Conservation (phyloP, 257 asterid species). For the Ajuga chamaepitys region DNA sequence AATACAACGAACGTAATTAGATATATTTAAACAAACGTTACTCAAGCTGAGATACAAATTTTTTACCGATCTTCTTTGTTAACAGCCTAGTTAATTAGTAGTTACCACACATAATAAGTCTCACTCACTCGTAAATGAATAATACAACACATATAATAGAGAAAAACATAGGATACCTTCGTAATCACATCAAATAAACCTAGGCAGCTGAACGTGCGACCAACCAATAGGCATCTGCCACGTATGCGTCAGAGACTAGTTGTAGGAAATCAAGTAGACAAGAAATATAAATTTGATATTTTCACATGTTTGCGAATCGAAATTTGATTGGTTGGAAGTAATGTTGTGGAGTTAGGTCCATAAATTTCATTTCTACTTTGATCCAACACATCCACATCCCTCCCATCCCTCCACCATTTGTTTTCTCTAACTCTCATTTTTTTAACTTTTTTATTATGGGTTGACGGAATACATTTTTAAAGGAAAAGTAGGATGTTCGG, state of each 20-base stretch:
- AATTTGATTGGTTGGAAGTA: slow-evolving; percentile 1
- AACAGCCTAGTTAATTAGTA: too few relatives aligned
- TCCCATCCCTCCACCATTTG: slow-evolving; percentile 7
- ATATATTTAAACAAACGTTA: too few relatives aligned
- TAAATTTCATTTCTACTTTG: not conserved
- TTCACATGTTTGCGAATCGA: slow-evolving; percentile 20
- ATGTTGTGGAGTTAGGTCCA: not conserved
- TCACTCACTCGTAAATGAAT: too few relatives aligned
- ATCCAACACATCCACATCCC: slow-evolving; percentile 4
- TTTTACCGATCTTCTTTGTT: too few relatives aligned
- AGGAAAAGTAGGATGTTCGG: too few relatives aligned
- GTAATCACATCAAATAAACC: slow-evolving; percentile 7
- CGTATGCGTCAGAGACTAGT: not conserved
- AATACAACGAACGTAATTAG: too few relatives aligned
- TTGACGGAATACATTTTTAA: too few relatives aligned
- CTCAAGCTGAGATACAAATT: too few relatives aligned
- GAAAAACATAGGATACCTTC: slow-evolving; percentile 36
- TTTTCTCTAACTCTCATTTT: not conserved
- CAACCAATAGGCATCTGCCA: slow-evolving; percentile 15
- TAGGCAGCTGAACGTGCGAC: slow-evolving; percentile 19
- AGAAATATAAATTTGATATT: slow-evolving; percentile 17
- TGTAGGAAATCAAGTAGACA: slow-evolving; percentile 28
- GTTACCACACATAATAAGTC: not conserved
- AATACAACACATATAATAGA: too few relatives aligned
- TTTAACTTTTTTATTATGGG: not conserved